Evolutionary conservation across 352 stramenopile genomes (phyloP).

Genomic region (Pythium brachiatum): DNA sequence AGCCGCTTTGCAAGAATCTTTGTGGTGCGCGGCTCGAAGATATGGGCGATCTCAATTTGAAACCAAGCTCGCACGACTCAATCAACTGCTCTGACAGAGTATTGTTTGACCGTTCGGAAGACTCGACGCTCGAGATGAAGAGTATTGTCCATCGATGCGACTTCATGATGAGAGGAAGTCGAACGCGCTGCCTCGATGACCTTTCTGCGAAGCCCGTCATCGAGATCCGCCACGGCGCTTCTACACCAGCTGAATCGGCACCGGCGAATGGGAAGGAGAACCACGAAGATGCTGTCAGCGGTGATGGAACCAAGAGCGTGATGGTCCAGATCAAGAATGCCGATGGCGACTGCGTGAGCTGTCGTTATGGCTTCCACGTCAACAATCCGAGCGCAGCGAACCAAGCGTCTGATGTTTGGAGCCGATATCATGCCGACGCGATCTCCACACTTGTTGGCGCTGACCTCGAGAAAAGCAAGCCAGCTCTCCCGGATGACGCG

Average conservation of each 20-base stretch:
- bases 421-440: slow-evolving; percentile 57
- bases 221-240: slow-evolving; percentile 34
- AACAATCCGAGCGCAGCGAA: not conserved
- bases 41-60: slow-evolving; percentile 49
- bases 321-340: slow-evolving; percentile 23
- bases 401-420: slow-evolving; percentile 34
- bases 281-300: not conserved
- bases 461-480: slow-evolving; percentile 43
- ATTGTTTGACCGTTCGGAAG: slow-evolving; percentile 44
- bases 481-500: slow-evolving; percentile 29
- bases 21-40: slow-evolving; percentile 70
- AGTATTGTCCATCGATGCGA: slow-evolving; percentile 74
- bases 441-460: slow-evolving; percentile 46
- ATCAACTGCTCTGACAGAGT: slow-evolving; percentile 64
- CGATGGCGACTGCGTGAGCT: slow-evolving; percentile 15
- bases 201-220: slow-evolving; percentile 44
- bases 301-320: not conserved
- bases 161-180: slow-evolving; percentile 73
- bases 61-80: slow-evolving; percentile 39
- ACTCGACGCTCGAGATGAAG: slow-evolving; percentile 40
- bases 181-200: slow-evolving; percentile 60
- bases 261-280: not conserved
- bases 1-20: slow-evolving; percentile 60
- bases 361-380: slow-evolving; percentile 17
- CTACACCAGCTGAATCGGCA: not conserved